A percentile compares a stretch with the other conserved stretches of the same genome.
These are phyloP conservation scores for Neophaeococcomyces mojaviensis DNA, from an alignment of 2,329 filamentous ascomycete species.

Conservation along the genomic window DNA sequence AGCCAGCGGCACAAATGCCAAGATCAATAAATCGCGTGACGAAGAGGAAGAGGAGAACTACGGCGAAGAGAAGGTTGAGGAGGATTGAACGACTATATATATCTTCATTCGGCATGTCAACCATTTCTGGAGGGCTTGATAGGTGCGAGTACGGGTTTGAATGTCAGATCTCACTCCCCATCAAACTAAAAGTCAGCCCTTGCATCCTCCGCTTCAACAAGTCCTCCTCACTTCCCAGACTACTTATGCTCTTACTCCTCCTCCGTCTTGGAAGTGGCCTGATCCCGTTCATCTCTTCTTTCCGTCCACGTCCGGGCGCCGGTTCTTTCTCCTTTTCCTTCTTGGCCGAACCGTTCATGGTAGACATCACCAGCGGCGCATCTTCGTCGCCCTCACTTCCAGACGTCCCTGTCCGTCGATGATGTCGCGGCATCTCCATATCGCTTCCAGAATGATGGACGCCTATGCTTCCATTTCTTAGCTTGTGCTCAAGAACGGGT, in stretches of 20 bases:
- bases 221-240: constrained; percentile 51
- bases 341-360: constrained; percentile 10
- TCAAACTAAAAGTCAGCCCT: constrained; percentile 46
- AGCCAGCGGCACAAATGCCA: constrained; percentile 10
- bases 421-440: constrained; percentile 20
- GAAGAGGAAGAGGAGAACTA: constrained; percentile 57
- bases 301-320: constrained; percentile 12
- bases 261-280: constrained; percentile 12
- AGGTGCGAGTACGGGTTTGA: too few relatives aligned
- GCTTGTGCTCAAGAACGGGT: constrained; percentile 28
- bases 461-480: constrained; percentile 14
- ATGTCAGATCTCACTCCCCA: constrained; percentile 31
- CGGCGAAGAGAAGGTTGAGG: constrained; percentile 69
- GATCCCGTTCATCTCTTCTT: constrained; percentile 15
- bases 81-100: constrained; percentile 40
- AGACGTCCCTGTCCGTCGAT: constrained; percentile 28
- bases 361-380: constrained; percentile 24
- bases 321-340: constrained; percentile 12
- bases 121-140: too few relatives aligned
- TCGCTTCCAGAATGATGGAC: background rate
- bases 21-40: constrained; percentile 35
- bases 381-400: constrained; percentile 34
- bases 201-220: constrained; percentile 49
- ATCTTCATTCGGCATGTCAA: background rate
- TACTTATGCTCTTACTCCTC: constrained; percentile 42